Evolutionary conservation across 495 filamentous ascomycete genomes (phyloP), one percentile per base, ranked within the genome.

Genomic region (Tetracladium setigerum): DNA sequence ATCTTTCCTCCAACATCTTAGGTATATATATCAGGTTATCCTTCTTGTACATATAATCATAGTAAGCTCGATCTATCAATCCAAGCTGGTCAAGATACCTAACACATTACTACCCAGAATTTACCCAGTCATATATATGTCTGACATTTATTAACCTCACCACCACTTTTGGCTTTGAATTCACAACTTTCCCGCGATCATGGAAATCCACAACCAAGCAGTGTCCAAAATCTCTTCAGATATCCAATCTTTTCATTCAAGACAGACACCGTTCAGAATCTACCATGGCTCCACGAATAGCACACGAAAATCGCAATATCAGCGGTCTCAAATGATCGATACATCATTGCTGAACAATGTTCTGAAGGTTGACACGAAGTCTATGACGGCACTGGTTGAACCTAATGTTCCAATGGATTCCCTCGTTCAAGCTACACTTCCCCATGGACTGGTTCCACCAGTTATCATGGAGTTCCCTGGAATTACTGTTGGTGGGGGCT

Each of bases 261-360:
- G 69, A 14, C 62, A 70, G 27, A 67, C 78, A 47, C 71, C 76
- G 14, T 90, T 84, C 64, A 76, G 84, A 46, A 87, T 90, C 66
- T 78, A 71, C 63, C 86, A 89, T 72, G 85, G 84, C 44, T 79
- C 81, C 0, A 88, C 85, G 31, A 89, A 89, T 63, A 81, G 71
- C 60, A 89, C 84, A 14, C 81, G 83, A 1, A 70, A 67, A 16
- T 41, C 38, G 4, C 43, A 48, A 4, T 51, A 40, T 27, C 34
- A 44, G 14, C 19, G 43, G 1, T 62, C 70, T 44, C 68, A 73
- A 38, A 69, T 72, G 5, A 63, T 84, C 31, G 77, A 86, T 56
- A 86, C 55, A 0, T 35, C 41, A 1, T n/a, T 7, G 1, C 35
- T 59, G 5, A 38, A 18, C 13, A 22, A 59, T 46, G 37, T 58